Base-by-base conservation (phyloP, 2,329 filamentous ascomycete genomes). In the Cercospora beticola region DNA sequence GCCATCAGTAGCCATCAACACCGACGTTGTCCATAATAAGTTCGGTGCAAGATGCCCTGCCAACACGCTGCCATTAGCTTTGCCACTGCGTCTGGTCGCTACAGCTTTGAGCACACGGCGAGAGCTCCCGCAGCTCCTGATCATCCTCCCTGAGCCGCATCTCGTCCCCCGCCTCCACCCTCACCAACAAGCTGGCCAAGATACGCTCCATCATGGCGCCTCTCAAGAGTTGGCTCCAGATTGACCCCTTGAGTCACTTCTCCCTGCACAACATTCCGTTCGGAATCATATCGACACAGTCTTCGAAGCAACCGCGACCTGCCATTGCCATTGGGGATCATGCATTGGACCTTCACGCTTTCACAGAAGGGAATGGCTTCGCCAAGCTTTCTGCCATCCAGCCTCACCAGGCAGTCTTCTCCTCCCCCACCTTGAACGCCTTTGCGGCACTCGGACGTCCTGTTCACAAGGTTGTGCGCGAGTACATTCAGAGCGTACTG, bases 241-340 rank as follows among this genome's bases (percentile, higher is more conserved):
- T 90, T 68, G 86, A 88, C 58, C 81, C 83, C 63, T 82, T 83
- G 66, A 89, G 86, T 66, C 88, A 89, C 75, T 93, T 93, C 80
- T 92, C 91, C 8, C 82, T 94, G 62, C 88, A 89, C 75, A 95
- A 95, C 77, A 90, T 95, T 64, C 92, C 92, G 1, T 94, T 94
- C 76, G 92, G 92, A 75, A 89, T 95, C 82, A 92, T 95, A 76
- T 90, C 88, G 31, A 90, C 90, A 0, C 71, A 83, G 2, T 79
- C 83, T 5, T 83, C 87, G 68, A 74, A 83, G 10, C 83, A 83
- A 28, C 90, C 85, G 1, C 88, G 89, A 30, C 85, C 88, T 9
- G 92, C 90, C 14, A 81, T 92, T 68, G 91, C 91, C 9, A 90
- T 95, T 73, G 92, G 92, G 60, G 85, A 89, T 33, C 82, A 91